These are phyloP conservation scores for Beauveria sp. DNA, from an alignment of 2,329 filamentous ascomycete genomes.

Conservation along the genomic window DNA sequence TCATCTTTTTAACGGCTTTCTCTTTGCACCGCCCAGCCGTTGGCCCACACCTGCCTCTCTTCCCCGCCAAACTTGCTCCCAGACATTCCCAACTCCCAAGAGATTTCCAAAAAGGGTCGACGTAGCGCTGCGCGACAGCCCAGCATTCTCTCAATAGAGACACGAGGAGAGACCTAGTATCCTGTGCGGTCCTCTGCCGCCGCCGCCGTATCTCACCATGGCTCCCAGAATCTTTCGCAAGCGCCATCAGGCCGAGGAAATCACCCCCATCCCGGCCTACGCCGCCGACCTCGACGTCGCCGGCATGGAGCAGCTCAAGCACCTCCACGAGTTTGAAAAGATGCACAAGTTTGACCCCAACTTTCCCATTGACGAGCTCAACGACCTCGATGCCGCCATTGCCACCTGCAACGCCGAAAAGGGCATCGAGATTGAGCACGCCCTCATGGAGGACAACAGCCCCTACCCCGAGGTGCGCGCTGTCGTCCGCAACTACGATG, in stretches of 20 bases:
- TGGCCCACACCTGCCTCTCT: background rate
- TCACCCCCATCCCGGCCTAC: conserved; percentile 34
- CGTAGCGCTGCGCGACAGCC: background rate
- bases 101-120: background rate
- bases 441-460: conserved; percentile 55
- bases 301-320: conserved; percentile 34
- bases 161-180: background rate
- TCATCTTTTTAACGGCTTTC: background rate
- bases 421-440: conserved; percentile 49
- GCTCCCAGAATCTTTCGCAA: conserved; percentile 35
- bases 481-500: conserved; percentile 56
- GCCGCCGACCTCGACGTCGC: conserved; percentile 32
- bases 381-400: conserved; percentile 52
- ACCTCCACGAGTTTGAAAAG: conserved; percentile 50
- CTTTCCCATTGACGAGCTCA: conserved; percentile 53
- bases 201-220: background rate
- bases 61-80: background rate
- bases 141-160: background rate
- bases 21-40: background rate
- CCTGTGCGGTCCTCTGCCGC: background rate
- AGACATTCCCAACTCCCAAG: background rate
- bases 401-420: conserved; percentile 47
- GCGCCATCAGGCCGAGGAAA: conserved; percentile 37
- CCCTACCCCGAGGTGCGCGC: conserved; percentile 61
- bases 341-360: conserved; percentile 59